Conservation (phyloP, 1,139 yeast genomes). For the Magnusiomyces paraingens region DNA sequence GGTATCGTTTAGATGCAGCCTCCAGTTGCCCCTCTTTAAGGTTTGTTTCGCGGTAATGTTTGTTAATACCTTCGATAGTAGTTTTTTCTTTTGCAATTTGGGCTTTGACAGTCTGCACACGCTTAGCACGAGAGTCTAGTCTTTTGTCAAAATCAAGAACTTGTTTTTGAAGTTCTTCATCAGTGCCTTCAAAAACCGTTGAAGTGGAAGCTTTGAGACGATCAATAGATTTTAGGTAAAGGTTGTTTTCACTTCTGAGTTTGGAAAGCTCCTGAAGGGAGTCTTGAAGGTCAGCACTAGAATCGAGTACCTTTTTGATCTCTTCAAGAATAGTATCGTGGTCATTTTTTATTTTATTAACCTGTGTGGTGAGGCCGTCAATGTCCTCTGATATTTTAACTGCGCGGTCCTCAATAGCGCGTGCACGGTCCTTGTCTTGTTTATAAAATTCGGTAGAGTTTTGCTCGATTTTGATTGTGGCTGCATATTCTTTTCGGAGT, state of each 20-base stretch:
- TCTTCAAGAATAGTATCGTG: not conserved
- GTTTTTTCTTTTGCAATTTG: conserved; percentile 19
- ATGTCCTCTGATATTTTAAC: conserved; percentile 16
- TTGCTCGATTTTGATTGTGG: conserved; percentile 66
- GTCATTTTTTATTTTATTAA: not conserved
- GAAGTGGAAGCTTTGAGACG: conserved; percentile 44
- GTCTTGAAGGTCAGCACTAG: conserved; percentile 78
- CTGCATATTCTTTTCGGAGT: conserved; percentile 69
- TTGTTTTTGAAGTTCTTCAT: conserved; percentile 44
- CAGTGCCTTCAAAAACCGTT: conserved; percentile 40
- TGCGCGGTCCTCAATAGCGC: conserved; percentile 48
- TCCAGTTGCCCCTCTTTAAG: conserved; percentile 54
- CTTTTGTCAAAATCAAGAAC: conserved; percentile 49
- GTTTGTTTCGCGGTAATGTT: conserved; percentile 39
- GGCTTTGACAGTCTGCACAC: conserved; percentile 10
- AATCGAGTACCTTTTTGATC: conserved; percentile 49
- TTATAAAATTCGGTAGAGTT: conserved; percentile 73
- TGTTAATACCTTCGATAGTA: conserved; percentile 30
- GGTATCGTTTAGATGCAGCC: conserved; percentile 37
- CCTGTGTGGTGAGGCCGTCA: not conserved
- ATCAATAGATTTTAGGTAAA: conserved; percentile 44
- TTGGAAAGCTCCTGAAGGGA: conserved; percentile 60
- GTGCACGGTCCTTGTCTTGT: conserved; percentile 68
- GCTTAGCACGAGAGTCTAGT: not conserved
- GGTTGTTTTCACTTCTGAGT: conserved; percentile 42